These are phyloP conservation scores for Sporormia fimetaria DNA, from an alignment of 495 filamentous ascomycete species.

Conservation along the genomic window DNA sequence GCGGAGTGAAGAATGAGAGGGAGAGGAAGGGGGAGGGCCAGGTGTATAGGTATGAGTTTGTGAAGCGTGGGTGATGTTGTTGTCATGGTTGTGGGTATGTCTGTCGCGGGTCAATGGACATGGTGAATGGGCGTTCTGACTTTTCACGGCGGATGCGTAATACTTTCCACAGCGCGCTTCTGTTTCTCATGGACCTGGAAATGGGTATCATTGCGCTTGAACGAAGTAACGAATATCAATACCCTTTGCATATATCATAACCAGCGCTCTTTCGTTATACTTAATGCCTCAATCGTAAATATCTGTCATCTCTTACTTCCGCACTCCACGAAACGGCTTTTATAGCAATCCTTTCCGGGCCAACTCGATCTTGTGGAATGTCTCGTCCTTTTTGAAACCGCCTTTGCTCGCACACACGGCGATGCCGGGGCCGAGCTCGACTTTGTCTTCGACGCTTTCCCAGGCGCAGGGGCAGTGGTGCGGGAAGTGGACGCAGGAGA, in stretches of 20 bases:
- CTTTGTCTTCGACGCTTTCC: conserved; percentile 71
- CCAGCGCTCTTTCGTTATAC: no score
- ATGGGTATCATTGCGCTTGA: no score
- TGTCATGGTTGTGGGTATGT: no score
- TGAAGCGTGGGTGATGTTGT: conserved; percentile 10
- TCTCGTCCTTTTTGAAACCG: conserved; percentile 47
- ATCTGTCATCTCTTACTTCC: no score
- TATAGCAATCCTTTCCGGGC: conserved; percentile 59
- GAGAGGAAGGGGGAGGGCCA: conserved; percentile 21
- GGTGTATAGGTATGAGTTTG: conserved; percentile 28
- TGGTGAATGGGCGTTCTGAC: no score
- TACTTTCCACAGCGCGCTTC: no score
- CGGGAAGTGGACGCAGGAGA: conserved; percentile 84
- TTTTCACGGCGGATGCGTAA: no score
- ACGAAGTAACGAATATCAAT: no score
- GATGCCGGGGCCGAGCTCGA: conserved; percentile 73
- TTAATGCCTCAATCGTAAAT: no score
- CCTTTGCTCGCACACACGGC: conserved; percentile 72
- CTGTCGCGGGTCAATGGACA: no score
- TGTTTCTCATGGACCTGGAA: no score
- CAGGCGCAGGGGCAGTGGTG: conserved; percentile 89
- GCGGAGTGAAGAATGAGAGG: conserved; percentile 13
- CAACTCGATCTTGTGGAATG: conserved; percentile 33
- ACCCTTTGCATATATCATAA: no score
- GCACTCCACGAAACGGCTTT: conserved; percentile 24